A percentile compares a stretch with the other conserved stretches of the same genome.
These are phyloP conservation scores for Fusarium transvaalense DNA, from an alignment of 2,329 filamentous ascomycete species.

Conservation along the genomic window DNA sequence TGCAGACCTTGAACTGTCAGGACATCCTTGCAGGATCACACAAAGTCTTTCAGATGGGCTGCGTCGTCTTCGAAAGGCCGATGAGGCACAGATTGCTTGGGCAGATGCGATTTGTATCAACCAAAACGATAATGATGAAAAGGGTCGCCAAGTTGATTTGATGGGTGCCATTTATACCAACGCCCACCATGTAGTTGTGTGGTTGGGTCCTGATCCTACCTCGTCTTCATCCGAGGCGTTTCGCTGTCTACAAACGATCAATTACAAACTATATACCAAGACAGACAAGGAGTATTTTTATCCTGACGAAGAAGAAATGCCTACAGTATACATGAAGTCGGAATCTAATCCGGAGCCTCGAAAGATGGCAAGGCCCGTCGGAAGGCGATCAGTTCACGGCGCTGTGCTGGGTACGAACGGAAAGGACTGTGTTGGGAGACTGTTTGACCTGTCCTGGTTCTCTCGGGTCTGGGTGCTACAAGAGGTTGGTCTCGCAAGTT, in stretches of 20 bases:
- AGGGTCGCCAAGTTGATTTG: slow-evolving; percentile 17
- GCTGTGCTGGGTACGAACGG: background rate
- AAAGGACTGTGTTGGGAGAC: background rate
- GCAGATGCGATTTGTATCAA: slow-evolving; percentile 16
- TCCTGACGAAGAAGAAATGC: background rate
- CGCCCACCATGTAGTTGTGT: slow-evolving; percentile 13
- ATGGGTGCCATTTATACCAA: slow-evolving; percentile 24
- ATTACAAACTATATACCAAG: slow-evolving; percentile 7
- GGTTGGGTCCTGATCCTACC: slow-evolving; percentile 12
- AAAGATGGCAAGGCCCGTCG: background rate
- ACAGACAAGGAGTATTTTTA: slow-evolving; percentile 6
- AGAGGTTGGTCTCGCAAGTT: slow-evolving; percentile 6
- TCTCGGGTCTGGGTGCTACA: slow-evolving; percentile 17
- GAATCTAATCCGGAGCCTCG: background rate
- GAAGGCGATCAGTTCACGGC: background rate
- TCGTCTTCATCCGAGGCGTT: slow-evolving; percentile 10
- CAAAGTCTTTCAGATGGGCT: slow-evolving; percentile 14
- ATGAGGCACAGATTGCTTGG: background rate
- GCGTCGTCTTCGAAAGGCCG: background rate
- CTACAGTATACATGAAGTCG: background rate
- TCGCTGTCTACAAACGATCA: slow-evolving; percentile 11
- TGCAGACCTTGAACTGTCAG: background rate
- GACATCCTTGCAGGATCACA: slow-evolving; percentile 2
- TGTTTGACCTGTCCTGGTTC: slow-evolving; percentile 15
- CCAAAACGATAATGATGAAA: slow-evolving; percentile 14